These are phyloP conservation scores for Bassia scoparia DNA, from an alignment of 148 eudicot genomes.

Conservation along the genomic window DNA sequence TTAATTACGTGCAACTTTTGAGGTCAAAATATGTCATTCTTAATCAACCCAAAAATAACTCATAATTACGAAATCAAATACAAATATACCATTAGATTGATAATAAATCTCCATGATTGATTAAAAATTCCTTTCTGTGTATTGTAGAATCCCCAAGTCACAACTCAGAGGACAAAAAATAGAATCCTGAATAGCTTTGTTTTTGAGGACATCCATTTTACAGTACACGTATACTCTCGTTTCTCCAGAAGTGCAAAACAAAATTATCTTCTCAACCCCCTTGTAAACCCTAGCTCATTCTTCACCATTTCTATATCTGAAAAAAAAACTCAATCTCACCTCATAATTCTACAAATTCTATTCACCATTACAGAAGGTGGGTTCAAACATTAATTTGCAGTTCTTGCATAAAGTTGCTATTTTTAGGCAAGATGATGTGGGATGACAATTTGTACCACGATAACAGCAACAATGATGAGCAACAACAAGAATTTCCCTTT, in stretches of 20 bases:
- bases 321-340: not conserved
- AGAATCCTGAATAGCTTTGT: no score
- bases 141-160: not conserved
- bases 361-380: not conserved
- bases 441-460: constrained; percentile 36
- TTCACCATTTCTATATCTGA: not conserved
- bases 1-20: no score
- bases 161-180: no score
- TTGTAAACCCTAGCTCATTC: constrained; percentile 14
- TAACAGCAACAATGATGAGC: constrained; percentile 24
- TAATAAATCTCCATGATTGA: no score
- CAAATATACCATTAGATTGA: no score
- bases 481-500: constrained; percentile 37
- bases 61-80: no score
- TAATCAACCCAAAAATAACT: no score
- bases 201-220: constrained; percentile 12
- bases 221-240: constrained; percentile 17
- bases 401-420: not conserved
- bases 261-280: not conserved
- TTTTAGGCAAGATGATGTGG: constrained; percentile 37
- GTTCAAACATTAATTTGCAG: not conserved
- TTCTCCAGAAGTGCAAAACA: constrained; percentile 16
- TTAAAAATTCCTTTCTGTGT: not conserved
- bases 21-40: no score
- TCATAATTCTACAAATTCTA: not conserved